Percentiles rank a stretch among this genome's conserved stretches.
phyloP scores from a whole-genome alignment of 768 basidiomycete genomes.

The Crucibulum laeve region DNA sequence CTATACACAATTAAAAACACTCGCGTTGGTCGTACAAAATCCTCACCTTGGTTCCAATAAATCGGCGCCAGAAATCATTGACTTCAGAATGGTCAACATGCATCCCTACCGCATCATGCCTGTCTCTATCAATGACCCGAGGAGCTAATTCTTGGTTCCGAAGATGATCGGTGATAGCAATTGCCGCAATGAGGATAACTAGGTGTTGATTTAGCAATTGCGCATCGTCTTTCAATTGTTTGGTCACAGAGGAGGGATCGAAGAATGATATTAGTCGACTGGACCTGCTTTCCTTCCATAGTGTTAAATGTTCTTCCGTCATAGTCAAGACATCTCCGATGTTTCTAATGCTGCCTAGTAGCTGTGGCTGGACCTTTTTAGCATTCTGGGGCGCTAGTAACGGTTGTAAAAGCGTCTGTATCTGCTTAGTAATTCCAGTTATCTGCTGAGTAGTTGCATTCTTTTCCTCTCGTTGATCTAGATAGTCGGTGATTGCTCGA shows the following conservation, averaged over 20 bases:
- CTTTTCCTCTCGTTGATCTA: slow-evolving; percentile 12
- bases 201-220: slow-evolving; percentile 16
- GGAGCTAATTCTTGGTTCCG: slow-evolving; percentile 5
- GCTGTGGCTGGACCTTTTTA: slow-evolving; percentile 4
- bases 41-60: slow-evolving; percentile 18
- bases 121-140: neutral
- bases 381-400: slow-evolving; percentile 2
- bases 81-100: slow-evolving; percentile 9
- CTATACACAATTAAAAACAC: too few relatives aligned
- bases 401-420: slow-evolving; percentile 13
- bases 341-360: slow-evolving; percentile 10
- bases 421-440: slow-evolving; percentile 10
- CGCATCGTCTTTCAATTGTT: slow-evolving; percentile 18
- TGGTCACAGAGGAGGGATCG: slow-evolving; percentile 12
- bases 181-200: slow-evolving; percentile 13
- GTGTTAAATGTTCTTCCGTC: slow-evolving; percentile 13
- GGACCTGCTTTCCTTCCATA: slow-evolving; percentile 11
- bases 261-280: slow-evolving; percentile 14
- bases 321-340: slow-evolving; percentile 14
- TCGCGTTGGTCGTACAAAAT: neutral
- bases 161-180: slow-evolving; percentile 9
- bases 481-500: slow-evolving; percentile 1
- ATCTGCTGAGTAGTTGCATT: slow-evolving; percentile 12
- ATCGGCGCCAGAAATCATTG: slow-evolving; percentile 16
- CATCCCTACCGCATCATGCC: slow-evolving; percentile 1